Conservation (phyloP, 225 moss, liverwort and hornwort genomes). For the Neckera pumila region DNA sequence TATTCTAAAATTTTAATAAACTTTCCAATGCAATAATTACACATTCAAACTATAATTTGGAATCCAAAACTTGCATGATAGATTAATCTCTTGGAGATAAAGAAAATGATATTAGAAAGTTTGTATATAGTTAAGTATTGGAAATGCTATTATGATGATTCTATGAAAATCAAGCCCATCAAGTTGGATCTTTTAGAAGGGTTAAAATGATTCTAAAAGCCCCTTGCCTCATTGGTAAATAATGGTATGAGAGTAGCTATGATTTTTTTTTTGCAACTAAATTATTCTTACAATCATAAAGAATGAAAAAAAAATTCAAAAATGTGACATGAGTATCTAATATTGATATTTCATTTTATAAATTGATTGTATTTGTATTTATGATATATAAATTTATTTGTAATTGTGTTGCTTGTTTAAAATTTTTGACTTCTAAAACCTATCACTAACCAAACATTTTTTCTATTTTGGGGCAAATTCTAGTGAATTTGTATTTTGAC, state of each 20-base stretch:
- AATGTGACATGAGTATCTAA: background rate
- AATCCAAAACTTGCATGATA: background rate
- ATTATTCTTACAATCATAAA: background rate
- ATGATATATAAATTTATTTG: background rate
- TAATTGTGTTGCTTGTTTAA: background rate
- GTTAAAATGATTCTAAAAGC: background rate
- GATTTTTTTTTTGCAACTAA: background rate
- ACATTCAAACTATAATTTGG: background rate
- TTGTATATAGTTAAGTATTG: background rate
- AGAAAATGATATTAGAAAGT: background rate
- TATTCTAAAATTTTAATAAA: background rate
- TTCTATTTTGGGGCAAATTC: background rate
- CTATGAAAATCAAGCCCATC: background rate
- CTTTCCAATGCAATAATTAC: background rate
- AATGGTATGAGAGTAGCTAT: background rate
- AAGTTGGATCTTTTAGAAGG: rapidly evolving
- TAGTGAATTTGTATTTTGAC: background rate
- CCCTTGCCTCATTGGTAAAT: background rate
- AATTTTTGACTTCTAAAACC: background rate
- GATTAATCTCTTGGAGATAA: background rate
- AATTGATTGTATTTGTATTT: background rate
- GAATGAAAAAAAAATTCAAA: background rate
- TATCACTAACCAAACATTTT: background rate
- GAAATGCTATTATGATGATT: background rate
- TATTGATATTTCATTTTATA: background rate